A percentile compares a stretch with the other conserved stretches of the same genome.
These are phyloP conservation scores for Chrysoporthe puriensis DNA, from an alignment of 2,329 filamentous ascomycete genomes.

Conservation along the genomic window DNA sequence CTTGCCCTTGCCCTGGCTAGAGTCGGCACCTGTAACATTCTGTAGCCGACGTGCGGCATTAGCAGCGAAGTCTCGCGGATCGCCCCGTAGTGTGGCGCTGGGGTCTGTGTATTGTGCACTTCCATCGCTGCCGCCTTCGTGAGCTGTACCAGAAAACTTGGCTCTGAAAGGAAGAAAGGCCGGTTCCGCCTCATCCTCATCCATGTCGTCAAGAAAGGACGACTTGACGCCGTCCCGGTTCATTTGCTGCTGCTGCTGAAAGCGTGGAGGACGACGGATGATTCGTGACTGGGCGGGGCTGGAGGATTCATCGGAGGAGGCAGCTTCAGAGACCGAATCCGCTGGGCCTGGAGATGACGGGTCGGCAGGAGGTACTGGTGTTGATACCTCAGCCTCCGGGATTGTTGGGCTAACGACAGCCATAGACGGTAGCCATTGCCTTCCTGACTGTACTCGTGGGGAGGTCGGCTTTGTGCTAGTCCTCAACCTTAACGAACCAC, in stretches of 20 bases:
- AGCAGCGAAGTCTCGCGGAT: constrained; percentile 40
- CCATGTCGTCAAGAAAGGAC: constrained; percentile 30
- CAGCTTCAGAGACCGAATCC: constrained; percentile 38
- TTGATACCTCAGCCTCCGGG: constrained; percentile 28
- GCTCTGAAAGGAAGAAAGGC: constrained; percentile 57
- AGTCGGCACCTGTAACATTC: constrained; percentile 22
- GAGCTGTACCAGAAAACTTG: constrained; percentile 27
- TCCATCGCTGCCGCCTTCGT: constrained; percentile 36
- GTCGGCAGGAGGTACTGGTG: constrained; percentile 36
- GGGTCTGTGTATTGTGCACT: constrained; percentile 44
- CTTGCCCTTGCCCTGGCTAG: constrained; percentile 31
- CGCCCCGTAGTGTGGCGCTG: constrained; percentile 56
- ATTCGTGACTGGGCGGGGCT: constrained; percentile 62
- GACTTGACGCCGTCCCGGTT: constrained; percentile 32
- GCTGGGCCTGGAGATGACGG: constrained; percentile 47
- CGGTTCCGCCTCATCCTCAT: constrained; percentile 59
- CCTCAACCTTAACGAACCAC: constrained; percentile 31
- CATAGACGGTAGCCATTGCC: constrained; percentile 50
- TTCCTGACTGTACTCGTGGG: constrained; percentile 36
- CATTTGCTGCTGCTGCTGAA: constrained; percentile 38
- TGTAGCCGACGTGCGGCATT: constrained; percentile 37
- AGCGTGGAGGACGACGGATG: constrained; percentile 62
- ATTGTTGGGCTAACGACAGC: constrained; percentile 40
- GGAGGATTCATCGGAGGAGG: constrained; percentile 39
- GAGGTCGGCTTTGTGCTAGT: constrained; percentile 32